Evolutionary conservation across 352 stramenopile genomes (phyloP), one percentile per base, ranked within the genome.

Genomic region (Globisporangium echinulatum): DNA sequence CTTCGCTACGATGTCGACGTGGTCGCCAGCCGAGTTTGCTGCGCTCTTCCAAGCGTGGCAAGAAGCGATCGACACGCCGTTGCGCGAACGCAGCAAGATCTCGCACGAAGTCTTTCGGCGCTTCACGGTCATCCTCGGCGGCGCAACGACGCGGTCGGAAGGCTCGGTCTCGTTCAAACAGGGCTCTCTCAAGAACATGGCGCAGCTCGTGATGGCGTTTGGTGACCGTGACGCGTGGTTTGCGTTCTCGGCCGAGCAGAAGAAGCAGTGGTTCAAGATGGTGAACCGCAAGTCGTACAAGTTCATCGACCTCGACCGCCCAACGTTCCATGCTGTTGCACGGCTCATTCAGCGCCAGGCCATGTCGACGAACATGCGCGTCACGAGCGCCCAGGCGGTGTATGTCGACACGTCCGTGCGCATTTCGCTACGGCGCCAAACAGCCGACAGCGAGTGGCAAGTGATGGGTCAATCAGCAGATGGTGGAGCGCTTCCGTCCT

Each of bases 211-310:
- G 9, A 56, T 60, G 52, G 59, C 52, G 38, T 65, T 65, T 46
- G 48, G 36, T 15, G 53, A 65, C 59, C 54, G n/a, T 37, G 52
- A 50, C 47, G 46, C 40, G 47, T 65, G 59, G 59, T 65, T 65
- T 25, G 38, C 25, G 47, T 54, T 65, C 59, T 43, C 53, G 2
- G 33, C 38, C 39, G 59, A 59, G 52, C 59, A 65, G 25, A 65
- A 65, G 54, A 54, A 56, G 47, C 50, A 13, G 19, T 65, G 59
- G 59, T 65, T 65, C 39, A 60, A 60, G 53, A 55, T 60, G 52
- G 59, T 65, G 11, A 65, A 65, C 39, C 52, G 59, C 48, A 54
- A 50, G 52, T 59, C 59, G 47, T 65, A 65, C 53, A 59, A 56
- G 19, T 65, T 65, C 17, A 36, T 60, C 40, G 59, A 65, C 40